Evolutionary conservation across 148 eudicot genomes (phyloP).

Genomic region (Hydrangea macrophylla): DNA sequence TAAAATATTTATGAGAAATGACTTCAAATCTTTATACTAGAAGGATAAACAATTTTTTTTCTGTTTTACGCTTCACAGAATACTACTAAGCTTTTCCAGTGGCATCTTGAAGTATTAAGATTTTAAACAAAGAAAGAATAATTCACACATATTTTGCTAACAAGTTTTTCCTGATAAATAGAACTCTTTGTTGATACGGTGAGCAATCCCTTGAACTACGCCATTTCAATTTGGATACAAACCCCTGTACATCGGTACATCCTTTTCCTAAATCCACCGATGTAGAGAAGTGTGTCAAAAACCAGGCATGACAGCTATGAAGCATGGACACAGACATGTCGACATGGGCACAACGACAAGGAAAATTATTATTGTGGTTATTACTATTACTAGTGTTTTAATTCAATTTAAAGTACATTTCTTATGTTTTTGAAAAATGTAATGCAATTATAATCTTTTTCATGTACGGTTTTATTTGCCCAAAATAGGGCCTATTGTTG

Average conservation of each 20-base stretch:
- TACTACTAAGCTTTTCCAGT: neutral
- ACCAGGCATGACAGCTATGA: too few relatives aligned
- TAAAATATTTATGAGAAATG: neutral
- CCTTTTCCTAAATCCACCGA: neutral
- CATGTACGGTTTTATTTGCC: too few relatives aligned
- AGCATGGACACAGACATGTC: too few relatives aligned
- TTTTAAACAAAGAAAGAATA: neutral
- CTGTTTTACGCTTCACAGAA: neutral
- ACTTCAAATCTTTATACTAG: neutral
- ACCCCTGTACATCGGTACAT: too few relatives aligned
- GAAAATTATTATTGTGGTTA: too few relatives aligned
- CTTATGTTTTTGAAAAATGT: too few relatives aligned
- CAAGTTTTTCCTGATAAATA: neutral
- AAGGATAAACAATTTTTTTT: neutral
- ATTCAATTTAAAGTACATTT: too few relatives aligned
- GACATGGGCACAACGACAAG: too few relatives aligned
- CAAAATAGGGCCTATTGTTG: too few relatives aligned
- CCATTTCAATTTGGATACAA: neutral
- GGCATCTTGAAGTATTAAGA: neutral
- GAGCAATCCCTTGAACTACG: neutral
- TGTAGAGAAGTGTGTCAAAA: too few relatives aligned
- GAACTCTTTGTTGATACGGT: neutral
- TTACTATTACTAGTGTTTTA: too few relatives aligned
- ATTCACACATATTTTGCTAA: neutral
- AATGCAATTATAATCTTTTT: too few relatives aligned